A percentile compares a stretch with the other conserved stretches of the same genome.
Evolutionary conservation across 2,329 filamentous ascomycete species (phyloP).

Genomic region (Penicillium brasilianum): DNA sequence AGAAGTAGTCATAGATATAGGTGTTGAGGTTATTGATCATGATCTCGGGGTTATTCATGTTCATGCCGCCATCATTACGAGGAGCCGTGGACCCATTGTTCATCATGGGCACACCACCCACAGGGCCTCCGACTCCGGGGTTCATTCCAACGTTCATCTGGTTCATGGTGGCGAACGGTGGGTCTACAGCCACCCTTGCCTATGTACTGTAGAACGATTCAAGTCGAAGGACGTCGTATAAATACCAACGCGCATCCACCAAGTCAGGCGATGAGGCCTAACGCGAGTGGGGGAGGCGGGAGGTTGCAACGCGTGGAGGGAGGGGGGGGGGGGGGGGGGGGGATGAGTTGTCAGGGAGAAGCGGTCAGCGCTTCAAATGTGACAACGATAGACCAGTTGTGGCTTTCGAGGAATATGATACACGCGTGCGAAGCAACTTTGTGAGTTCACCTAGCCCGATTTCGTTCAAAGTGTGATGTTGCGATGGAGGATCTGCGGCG

Average conservation of each 20-base stretch:
- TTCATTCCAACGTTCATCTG: slow-evolving; percentile 64
- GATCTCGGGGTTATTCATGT: slow-evolving; percentile 45
- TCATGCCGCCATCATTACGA: slow-evolving; percentile 49
- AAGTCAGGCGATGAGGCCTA: slow-evolving; percentile 35
- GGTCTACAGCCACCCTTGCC: slow-evolving; percentile 43
- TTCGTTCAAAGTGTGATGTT: slow-evolving; percentile 10
- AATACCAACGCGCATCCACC: slow-evolving; percentile 41
- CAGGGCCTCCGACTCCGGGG: slow-evolving; percentile 59
- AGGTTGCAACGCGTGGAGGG: slow-evolving; percentile 20
- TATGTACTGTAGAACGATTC: slow-evolving; percentile 34
- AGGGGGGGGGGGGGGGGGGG: too few relatives aligned
- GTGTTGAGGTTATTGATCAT: slow-evolving; percentile 61
- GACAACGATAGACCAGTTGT: slow-evolving; percentile 3
- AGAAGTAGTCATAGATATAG: slow-evolving; percentile 75
- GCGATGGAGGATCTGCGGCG: slow-evolving; percentile 21
- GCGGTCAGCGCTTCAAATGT: slow-evolving; percentile 25
- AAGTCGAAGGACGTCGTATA: slow-evolving; percentile 28
- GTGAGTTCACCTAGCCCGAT: slow-evolving; percentile 7
- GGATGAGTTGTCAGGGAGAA: slow-evolving; percentile 21
- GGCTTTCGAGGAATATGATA: neutral
- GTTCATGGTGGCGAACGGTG: slow-evolving; percentile 54
- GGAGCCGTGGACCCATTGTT: slow-evolving; percentile 55
- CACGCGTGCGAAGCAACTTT: slow-evolving; percentile 14
- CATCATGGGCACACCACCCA: slow-evolving; percentile 63
- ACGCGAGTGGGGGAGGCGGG: slow-evolving; percentile 32